Base-by-base conservation (phyloP, 192 early-diverging fungal species). In the Gonapodya prolifera region DNA sequence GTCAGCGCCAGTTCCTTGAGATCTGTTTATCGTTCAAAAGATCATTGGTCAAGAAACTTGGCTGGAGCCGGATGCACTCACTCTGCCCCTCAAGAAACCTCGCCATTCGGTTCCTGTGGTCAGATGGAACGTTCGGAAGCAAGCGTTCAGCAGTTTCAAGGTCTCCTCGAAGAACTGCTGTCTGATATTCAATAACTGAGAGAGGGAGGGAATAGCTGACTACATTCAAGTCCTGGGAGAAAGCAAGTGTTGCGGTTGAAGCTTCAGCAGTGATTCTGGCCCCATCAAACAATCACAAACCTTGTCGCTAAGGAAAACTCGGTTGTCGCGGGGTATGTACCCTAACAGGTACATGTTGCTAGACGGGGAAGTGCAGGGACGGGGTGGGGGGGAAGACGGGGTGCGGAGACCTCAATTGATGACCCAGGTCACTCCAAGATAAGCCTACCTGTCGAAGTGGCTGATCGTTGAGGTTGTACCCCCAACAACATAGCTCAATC, bases 131-230 rank as follows among this genome's bases (percentile, higher is more conserved):
- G n/a, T 85, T 87, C 2, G 96, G 94, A 76, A 99, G 85, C 75
- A 98, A 78, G 34, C 84, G 80, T 28, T 86, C 90, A 23, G 98
- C 98, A 23, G 88, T 79, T 23, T 90, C 94, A 76, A 95, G 80
- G 82, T 99, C 98, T 23, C 94, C 97, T 36, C 96, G 93, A 69
- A 99, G 86, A 75, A 98, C 89, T 1, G 96, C 96, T 1, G 96
- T 98, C 83, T 99, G 98, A 84, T 99, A 99, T 86, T 99, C 94
- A 79, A 99, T 96, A 28, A 98, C 90, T 0, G 92, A 91, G 78
- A 98, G 82, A 2, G 98, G 97, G 75, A 99, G 88, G 2, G 89
- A 85, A 81, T 95, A 99, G 83, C 92, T 93, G 79, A 91, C 90
- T 30, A 98, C 88, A 35, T 92, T 92, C 75, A 96, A 84, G 77